These are phyloP conservation scores for Primulina tabacum DNA, from an alignment of 257 asterid species.

Conservation along the genomic window DNA sequence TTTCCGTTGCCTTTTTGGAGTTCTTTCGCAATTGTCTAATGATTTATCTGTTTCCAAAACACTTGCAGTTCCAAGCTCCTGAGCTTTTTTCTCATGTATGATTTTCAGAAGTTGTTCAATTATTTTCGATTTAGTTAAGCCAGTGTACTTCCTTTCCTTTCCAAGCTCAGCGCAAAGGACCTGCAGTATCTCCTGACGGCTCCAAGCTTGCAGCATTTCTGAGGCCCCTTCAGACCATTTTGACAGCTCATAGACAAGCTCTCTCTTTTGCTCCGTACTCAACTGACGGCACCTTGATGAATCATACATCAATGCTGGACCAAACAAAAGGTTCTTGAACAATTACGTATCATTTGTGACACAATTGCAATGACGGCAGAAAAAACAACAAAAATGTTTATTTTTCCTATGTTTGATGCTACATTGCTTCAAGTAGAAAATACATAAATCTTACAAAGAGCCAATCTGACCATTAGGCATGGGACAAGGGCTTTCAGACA, in stretches of 20 bases:
- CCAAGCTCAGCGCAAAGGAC: conserved; percentile 94
- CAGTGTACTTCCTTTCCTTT: conserved; percentile 91
- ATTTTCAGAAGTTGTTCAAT: conserved; percentile 79
- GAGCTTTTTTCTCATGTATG: conserved; percentile 61
- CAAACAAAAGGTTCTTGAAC: conserved; percentile 1
- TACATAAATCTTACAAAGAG: neutral
- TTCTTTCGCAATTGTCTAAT: conserved; percentile 49
- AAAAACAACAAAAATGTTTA: neutral
- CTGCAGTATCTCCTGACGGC: conserved; percentile 89
- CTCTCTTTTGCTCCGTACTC: conserved; percentile 78
- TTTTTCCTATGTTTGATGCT: neutral
- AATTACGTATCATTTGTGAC: conserved; percentile 1
- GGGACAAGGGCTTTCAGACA: neutral
- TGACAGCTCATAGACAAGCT: conserved; percentile 69
- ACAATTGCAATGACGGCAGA: neutral
- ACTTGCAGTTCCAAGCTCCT: conserved; percentile 32
- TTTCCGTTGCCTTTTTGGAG: conserved; percentile 73
- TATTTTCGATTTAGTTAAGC: conserved; percentile 76
- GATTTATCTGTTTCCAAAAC: conserved; percentile 37
- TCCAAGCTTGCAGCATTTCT: conserved; percentile 83
- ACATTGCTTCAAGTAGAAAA: neutral
- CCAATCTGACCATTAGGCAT: neutral
- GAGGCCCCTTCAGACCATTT: conserved; percentile 65
- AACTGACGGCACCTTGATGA: conserved; percentile 69
- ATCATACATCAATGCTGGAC: conserved; percentile 57